Conservation (phyloP, 305 asterid genomes). For the Fraxinus baroniana region DNA sequence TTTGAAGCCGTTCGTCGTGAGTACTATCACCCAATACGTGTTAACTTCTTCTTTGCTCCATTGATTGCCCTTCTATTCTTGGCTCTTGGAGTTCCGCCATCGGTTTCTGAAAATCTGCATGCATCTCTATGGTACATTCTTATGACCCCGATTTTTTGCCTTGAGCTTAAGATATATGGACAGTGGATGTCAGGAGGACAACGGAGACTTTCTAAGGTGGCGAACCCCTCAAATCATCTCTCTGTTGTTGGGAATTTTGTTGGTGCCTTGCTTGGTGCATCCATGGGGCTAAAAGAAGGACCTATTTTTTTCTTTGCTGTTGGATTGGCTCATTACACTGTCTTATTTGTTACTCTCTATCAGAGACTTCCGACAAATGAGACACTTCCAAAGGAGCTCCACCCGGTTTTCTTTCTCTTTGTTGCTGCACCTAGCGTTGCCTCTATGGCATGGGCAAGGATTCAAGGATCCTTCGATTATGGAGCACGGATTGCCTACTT, state of each 20-base stretch:
- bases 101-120: constrained; percentile 39
- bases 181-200: constrained; percentile 99
- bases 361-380: constrained; percentile 85
- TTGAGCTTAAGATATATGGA: constrained; percentile 80
- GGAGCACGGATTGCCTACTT: constrained; percentile 69
- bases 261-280: constrained; percentile 79
- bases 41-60: constrained; percentile 89
- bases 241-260: constrained; percentile 76
- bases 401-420: constrained; percentile 85
- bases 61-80: constrained; percentile 64
- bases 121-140: constrained; percentile 57
- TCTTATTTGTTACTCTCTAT: constrained; percentile 74
- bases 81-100: constrained; percentile 59
- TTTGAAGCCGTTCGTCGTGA: constrained; percentile 88
- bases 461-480: constrained; percentile 64
- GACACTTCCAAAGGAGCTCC: constrained; percentile 85
- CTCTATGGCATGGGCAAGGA: constrained; percentile 76
- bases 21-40: constrained; percentile 75
- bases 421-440: constrained; percentile 94
- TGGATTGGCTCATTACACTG: constrained; percentile 79
- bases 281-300: constrained; percentile 82
- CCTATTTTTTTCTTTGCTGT: constrained; percentile 80
- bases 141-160: constrained; percentile 61
- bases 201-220: constrained; percentile 77
- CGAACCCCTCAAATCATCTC: constrained; percentile 79